Conservation (phyloP, 176 grass and related monocot species). For the Juncus effusus region DNA sequence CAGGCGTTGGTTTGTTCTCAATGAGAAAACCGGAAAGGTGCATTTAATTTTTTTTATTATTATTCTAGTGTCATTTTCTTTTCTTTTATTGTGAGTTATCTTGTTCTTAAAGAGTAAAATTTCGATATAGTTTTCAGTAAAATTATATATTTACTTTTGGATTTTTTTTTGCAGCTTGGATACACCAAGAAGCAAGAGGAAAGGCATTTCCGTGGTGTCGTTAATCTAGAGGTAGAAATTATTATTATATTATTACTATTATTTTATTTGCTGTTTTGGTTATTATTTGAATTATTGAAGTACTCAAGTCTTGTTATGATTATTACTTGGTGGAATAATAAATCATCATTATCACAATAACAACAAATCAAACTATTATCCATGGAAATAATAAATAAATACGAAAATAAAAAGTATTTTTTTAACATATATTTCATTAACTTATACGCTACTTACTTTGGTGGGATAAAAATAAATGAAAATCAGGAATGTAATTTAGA, state of each 20-base stretch:
- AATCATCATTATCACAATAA: too few species aligned
- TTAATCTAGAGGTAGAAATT: constrained; percentile 63
- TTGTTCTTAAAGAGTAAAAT: constrained; percentile 19
- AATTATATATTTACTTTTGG: constrained; percentile 4
- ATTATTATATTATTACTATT: constrained; percentile 1
- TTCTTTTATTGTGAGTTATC: background rate
- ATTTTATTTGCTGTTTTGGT: constrained; percentile 14
- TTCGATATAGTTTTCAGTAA: background rate
- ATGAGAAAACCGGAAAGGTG: constrained; percentile 96
- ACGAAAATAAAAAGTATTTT: too few species aligned
- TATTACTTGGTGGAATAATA: too few species aligned
- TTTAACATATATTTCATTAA: too few species aligned
- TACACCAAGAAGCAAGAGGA: constrained; percentile 98
- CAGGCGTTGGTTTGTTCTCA: constrained; percentile 80
- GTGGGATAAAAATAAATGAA: background rate
- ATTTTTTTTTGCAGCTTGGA: constrained; percentile 63
- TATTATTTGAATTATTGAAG: too few species aligned
- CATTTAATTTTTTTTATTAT: constrained; percentile 1
- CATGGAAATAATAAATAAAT: too few species aligned
- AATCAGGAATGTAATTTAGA: constrained; percentile 90
- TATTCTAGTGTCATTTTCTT: background rate
- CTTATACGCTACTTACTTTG: background rate
- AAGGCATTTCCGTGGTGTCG: constrained; percentile 78
- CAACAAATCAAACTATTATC: too few species aligned
- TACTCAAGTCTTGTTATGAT: too few species aligned